Base-by-base conservation (phyloP, 768 basidiomycete genomes). In the Candolleomyces efflorescens region DNA sequence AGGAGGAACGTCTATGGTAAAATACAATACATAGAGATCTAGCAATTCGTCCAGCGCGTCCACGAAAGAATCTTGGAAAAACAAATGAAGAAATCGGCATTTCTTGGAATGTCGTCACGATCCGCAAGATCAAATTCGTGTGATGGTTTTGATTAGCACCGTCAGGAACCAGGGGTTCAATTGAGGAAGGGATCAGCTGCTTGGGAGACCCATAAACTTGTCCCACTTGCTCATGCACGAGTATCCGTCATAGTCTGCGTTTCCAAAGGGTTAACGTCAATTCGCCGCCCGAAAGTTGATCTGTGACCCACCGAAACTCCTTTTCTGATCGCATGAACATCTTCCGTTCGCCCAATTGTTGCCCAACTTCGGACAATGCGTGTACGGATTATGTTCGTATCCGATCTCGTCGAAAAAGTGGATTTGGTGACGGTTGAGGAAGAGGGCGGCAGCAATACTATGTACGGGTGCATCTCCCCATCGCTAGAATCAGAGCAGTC, bases 331-430 rank as follows among this genome's bases (percentile, higher is more conserved):
- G 67, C 89, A 90, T 66, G 79, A 80, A 62, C 89, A 89, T 64
- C 75, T 80, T n/a, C 82, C 82, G 54, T 76, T 71, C n/a, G 71
- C 66, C 74, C 86, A 86, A 2, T 67, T 65, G 5, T 61, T 60
- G 3, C 75, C 73, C 13, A 76, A 75, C 61, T 76, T 72, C 0
- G 82, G 80, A 69, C 90, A 87, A 60, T 87, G 86, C 60, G 84
- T 84, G 73, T 85, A 91, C 1, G 89, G 88, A 49, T 83, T 79
- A 56, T 92, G 90, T 56, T 83, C 76, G 67, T 92, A 93, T 17
- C 88, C 89, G 44, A 92, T 89, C 63, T 89, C 84, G 51, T 83
- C 73, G 71, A 90, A 90, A 74, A 85, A 90, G 65, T 90, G 86
- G 41, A 90, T 79, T 69, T 84, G 79, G 57, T 83, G 78, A 59